Base-by-base conservation (phyloP, 306 rosid genomes). In the Ammopiptanthus mongolicus region DNA sequence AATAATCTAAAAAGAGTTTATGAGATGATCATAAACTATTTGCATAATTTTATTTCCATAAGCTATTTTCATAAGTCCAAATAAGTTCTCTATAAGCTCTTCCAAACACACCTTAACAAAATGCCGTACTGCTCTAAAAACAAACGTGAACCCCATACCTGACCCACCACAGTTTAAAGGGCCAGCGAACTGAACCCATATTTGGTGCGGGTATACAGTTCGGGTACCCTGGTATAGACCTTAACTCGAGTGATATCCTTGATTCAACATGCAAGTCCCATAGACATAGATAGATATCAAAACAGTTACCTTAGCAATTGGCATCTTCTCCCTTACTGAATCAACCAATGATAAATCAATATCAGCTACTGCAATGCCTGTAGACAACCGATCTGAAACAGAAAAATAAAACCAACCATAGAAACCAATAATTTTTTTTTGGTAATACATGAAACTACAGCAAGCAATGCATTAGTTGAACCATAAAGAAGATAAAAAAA, bases 331-430 rank as follows among this genome's bases (percentile, higher is more conserved):
- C 73, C 97, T 90, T 73, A 90, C 88, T 28, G 97, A 87, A 73
- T 90, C 88, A 66, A 91, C 82, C 71, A 83, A 74, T 19, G 96
- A 81, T 74, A 91, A 84, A 80, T 95, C 97, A 69, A 95, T 86
- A 84, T 92, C 97, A 22, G 97, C 96, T 29, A 95, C 77, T 7
- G 85, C 78, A 82, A 95, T 87, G 74, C 99, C 99, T 1, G 99
- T 92, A 48, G 92, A 79, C 71, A 83, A 58, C 22, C 91, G 90
- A 85, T 92, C 99, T 95, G 89, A 46, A 84, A 80, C 44, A 75
- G 66, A 66, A 73, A 73, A 65, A 61, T 29, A 52, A 74, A 77
- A 59, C 21, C 41, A 76, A 73, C 21, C 36, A 47, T 12, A 47
- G 42, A 76, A 42, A 73, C 23, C 67, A 76, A 50, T 42, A 12